Base-by-base conservation (phyloP, 139 green algal genomes). In the Chlamydomonas incerta region DNA sequence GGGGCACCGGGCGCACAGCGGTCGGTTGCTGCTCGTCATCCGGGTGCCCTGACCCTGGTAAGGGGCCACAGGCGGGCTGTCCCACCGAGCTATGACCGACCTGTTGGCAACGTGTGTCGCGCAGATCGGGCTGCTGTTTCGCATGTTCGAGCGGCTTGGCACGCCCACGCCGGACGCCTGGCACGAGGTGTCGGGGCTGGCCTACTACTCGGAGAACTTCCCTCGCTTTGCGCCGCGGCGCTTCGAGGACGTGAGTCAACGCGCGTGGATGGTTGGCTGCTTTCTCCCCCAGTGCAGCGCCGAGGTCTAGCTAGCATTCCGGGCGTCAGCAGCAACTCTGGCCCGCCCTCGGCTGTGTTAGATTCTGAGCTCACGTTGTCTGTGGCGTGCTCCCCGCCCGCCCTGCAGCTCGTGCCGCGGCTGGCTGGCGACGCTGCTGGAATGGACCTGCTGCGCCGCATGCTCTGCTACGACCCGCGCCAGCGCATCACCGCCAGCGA, bases 61-160 rank as follows among this genome's bases (percentile, higher is more conserved):
- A 26, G 15, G 67, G 8, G 67, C 20, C 67, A 5, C 15, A 26
- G 15, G 23, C 13, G 18, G 74, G 23, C n/a, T n/a, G n/a, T n/a
- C n/a, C n/a, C n/a, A n/a, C n/a, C n/a, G n/a, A n/a, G n/a, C n/a
- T n/a, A n/a, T n/a, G n/a, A n/a, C n/a, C n/a, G n/a, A n/a, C n/a
- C n/a, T n/a, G n/a, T n/a, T n/a, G n/a, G n/a, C n/a, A n/a, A n/a
- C n/a, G n/a, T n/a, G n/a, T n/a, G n/a, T n/a, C n/a, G n/a, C n/a
- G n/a, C 86, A 99, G 90, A 83, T 91, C 47, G 92, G 95, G 26
- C 92, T 97, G 89, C 55, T 98, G 41, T 80, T 95, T 29, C 92
- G 92, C 69, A 99, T 99, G 24, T 97, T 97, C 80, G 33, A 93
- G 46, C 81, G 96, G 33, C 89, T 98, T 41, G 97, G 97, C 13